Conservation (phyloP, 805 yeast species). For the Lachancea meyersii region DNA sequence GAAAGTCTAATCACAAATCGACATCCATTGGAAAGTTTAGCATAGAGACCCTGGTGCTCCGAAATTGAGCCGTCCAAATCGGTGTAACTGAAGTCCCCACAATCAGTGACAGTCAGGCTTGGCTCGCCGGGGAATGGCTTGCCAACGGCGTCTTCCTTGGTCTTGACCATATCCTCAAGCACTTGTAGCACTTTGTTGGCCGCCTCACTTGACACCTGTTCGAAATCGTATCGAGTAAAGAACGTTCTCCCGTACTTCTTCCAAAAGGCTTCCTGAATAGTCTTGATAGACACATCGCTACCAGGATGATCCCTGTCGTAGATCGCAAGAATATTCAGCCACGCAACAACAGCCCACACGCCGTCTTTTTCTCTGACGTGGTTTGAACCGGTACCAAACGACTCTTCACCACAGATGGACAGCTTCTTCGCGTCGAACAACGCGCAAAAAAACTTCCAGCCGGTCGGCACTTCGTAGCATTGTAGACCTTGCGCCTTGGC, state of each 20-base stretch:
- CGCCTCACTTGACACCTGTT: slow-evolving; percentile 68
- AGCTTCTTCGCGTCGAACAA: slow-evolving; percentile 87
- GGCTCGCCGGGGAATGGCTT: slow-evolving; percentile 40
- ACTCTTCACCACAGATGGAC: slow-evolving; percentile 96
- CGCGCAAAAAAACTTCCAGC: slow-evolving; percentile 98
- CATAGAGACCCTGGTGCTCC: slow-evolving; percentile 77
- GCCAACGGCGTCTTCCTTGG: slow-evolving; percentile 41
- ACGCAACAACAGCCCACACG: slow-evolving; percentile 93
- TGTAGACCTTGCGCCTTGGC: slow-evolving; percentile 70
- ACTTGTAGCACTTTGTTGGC: slow-evolving; percentile 62
- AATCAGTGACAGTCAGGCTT: slow-evolving; percentile 56
- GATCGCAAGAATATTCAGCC: slow-evolving; percentile 92
- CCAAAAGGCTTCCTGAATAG: slow-evolving; percentile 86
- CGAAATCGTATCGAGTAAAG: slow-evolving; percentile 93
- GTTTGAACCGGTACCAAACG: slow-evolving; percentile 96
- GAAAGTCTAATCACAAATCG: slow-evolving; percentile 86
- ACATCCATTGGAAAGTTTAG: slow-evolving; percentile 73
- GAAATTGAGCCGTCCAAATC: slow-evolving; percentile 93
- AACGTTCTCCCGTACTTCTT: slow-evolving; percentile 89
- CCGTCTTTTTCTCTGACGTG: slow-evolving; percentile 98
- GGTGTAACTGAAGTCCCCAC: slow-evolving; percentile 86
- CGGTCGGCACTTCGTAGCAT: slow-evolving; percentile 94
- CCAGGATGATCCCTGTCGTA: slow-evolving; percentile 58
- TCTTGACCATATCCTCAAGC: slow-evolving; percentile 38
- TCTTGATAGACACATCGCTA: slow-evolving; percentile 58